Conservation (phyloP, 441 rosid genomes). For the Capsella rubella region DNA sequence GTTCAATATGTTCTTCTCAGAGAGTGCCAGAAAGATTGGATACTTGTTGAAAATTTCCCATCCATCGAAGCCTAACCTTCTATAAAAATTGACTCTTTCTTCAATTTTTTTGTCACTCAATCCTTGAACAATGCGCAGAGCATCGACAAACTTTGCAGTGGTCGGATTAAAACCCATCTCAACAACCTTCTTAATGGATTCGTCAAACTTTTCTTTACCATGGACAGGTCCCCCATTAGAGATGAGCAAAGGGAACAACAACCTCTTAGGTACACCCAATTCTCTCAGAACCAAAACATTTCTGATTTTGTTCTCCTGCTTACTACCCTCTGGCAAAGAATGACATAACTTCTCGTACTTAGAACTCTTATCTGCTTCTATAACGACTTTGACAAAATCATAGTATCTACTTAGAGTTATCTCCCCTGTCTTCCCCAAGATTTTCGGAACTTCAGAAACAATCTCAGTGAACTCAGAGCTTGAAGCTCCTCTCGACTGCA, state of each 20-base stretch:
- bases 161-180: slow-evolving; percentile 36
- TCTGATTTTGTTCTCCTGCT: neutral
- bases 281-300: slow-evolving; percentile 36
- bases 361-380: neutral
- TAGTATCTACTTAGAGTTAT: slow-evolving; percentile 15
- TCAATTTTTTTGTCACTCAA: neutral
- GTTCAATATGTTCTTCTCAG: slow-evolving; percentile 35
- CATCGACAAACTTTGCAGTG: neutral
- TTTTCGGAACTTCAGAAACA: neutral
- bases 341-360: neutral
- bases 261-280: slow-evolving; percentile 27
- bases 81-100: slow-evolving; percentile 2
- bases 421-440: neutral
- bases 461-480: neutral
- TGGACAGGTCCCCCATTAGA: neutral
- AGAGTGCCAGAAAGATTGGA: slow-evolving; percentile 35
- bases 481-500: neutral
- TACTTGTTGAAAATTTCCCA: slow-evolving; percentile 37
- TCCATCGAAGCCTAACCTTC: slow-evolving; percentile 40
- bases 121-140: neutral
- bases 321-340: slow-evolving; percentile 3
- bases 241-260: slow-evolving; percentile 10
- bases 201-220: neutral
- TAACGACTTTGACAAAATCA: slow-evolving; percentile 17
- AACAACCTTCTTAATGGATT: slow-evolving; percentile 17